phyloP scores from a whole-genome alignment of 2,329 filamentous ascomycete genomes.

The Botryotinia convoluta region DNA sequence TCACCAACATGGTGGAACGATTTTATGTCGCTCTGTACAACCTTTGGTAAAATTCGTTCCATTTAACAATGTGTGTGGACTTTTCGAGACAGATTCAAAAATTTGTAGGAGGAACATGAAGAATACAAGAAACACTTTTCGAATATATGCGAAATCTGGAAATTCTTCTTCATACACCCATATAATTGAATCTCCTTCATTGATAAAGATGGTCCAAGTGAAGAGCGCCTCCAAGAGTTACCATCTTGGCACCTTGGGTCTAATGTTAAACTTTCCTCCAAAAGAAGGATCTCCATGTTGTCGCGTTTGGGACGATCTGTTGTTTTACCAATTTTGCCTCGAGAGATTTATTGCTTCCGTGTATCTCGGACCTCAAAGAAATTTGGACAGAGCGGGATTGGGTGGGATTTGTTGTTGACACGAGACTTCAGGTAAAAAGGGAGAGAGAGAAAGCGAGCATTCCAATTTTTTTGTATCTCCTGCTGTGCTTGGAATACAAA shows the following conservation, averaged over 20 bases:
- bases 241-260: neutral
- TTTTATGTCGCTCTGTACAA: neutral
- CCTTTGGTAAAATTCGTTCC: neutral
- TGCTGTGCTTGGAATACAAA: neutral
- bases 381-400: neutral
- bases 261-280: neutral
- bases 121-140: neutral
- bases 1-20: neutral
- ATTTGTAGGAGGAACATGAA: neutral
- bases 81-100: neutral
- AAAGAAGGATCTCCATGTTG: neutral
- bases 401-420: neutral
- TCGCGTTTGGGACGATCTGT: neutral
- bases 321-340: neutral
- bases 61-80: neutral
- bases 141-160: neutral
- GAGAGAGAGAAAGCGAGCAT: neutral
- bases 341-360: neutral
- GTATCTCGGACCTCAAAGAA: neutral
- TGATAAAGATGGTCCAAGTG: neutral
- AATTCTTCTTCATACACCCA: neutral
- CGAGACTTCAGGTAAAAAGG: neutral
- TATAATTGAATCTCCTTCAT: neutral
- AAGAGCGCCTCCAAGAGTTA: neutral
- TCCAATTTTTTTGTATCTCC: neutral